Conservation (phyloP, 257 asterid genomes). For the Misopates orontium region DNA sequence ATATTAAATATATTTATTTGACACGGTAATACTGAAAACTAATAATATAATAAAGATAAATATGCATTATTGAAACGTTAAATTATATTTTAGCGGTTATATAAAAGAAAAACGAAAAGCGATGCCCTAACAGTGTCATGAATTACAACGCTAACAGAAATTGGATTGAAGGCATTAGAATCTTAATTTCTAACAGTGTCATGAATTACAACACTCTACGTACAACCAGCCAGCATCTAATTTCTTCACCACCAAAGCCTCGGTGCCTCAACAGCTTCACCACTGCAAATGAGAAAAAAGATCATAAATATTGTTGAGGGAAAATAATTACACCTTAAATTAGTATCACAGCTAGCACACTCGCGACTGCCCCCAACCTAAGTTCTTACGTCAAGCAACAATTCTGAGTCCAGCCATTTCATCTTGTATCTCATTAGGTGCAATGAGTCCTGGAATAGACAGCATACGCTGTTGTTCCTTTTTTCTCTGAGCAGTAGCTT, state of each 20-base stretch:
- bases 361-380: conserved; percentile 33
- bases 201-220: conserved; percentile 58
- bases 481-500: conserved; percentile 86
- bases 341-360: conserved; percentile 16
- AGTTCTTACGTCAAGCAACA: conserved; percentile 13
- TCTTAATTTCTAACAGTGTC: conserved; percentile 49
- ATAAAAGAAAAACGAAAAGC: no score
- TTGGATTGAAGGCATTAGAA: conserved; percentile 32
- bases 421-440: conserved; percentile 90
- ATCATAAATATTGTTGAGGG: conserved; percentile 25
- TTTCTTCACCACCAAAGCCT: conserved; percentile 39
- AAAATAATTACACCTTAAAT: conserved; percentile 30
- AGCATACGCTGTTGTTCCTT: conserved; percentile 82
- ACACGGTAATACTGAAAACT: no score
- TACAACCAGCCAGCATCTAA: conserved; percentile 44
- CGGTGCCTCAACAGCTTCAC: conserved; percentile 33
- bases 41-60: no score
- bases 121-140: no score
- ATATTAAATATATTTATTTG: no score
- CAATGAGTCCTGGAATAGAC: conserved; percentile 84
- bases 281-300: conserved; percentile 34
- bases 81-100: no score
- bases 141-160: no score
- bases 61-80: no score
- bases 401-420: conserved; percentile 85